Conservation (phyloP, 2,329 filamentous ascomycete species). For the Colletotrichum gigasporum region DNA sequence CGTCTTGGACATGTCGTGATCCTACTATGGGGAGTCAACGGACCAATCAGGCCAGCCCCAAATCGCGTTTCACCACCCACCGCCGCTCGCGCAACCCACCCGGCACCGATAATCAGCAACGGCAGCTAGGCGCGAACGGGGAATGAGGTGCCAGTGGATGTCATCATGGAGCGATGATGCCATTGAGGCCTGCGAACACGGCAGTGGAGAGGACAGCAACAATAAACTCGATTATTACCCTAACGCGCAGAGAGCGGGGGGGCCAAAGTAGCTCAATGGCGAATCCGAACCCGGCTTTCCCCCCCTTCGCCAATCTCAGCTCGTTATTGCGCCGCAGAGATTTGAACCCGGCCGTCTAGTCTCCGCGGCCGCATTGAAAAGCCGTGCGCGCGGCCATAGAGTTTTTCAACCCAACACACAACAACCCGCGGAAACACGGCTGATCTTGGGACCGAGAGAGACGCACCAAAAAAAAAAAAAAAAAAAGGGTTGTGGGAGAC, state of each 20-base stretch:
- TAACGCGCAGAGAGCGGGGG: neutral
- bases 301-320: constrained; percentile 11
- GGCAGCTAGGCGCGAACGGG: constrained; percentile 12
- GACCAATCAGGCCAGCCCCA: neutral
- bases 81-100: neutral
- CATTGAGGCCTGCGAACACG: constrained; percentile 9
- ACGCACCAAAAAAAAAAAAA: neutral
- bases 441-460: neutral
- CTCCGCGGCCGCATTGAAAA: constrained; percentile 16
- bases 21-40: neutral
- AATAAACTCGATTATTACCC: neutral
- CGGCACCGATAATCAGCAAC: constrained; percentile 1
- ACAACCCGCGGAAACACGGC: neutral
- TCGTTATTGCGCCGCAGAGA: neutral
- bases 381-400: constrained; percentile 9
- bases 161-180: constrained; percentile 31
- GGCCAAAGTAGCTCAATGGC: neutral
- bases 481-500: neutral
- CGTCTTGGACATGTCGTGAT: constrained; percentile 28
- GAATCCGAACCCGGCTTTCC: too few relatives aligned
- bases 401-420: neutral
- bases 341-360: neutral
- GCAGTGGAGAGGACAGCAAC: neutral
- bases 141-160: constrained; percentile 15
- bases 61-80: neutral